Percentiles rank a stretch among this genome's conserved stretches.
Evolutionary conservation across 1,139 yeast genomes (phyloP).

Genomic region (Debaryomyces nepalensis): DNA sequence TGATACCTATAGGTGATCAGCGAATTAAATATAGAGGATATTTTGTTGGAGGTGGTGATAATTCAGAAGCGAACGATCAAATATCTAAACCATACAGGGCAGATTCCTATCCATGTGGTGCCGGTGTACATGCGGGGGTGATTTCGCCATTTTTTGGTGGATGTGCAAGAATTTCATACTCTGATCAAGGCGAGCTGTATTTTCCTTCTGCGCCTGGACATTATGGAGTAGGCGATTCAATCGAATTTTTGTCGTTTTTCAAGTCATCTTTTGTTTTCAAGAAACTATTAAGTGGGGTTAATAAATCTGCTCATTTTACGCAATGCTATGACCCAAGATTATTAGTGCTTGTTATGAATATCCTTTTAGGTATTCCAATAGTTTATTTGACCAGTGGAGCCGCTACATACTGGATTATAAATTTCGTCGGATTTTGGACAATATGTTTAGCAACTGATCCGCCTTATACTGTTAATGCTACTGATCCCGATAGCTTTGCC

Average conservation of each 20-base stretch:
- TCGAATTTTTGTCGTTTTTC: slow-evolving; percentile 71
- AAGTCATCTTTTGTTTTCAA: slow-evolving; percentile 74
- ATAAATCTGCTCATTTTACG: slow-evolving; percentile 27
- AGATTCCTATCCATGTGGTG: slow-evolving; percentile 88
- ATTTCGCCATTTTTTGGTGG: slow-evolving; percentile 81
- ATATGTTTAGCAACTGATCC: slow-evolving; percentile 83
- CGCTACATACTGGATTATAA: slow-evolving; percentile 63
- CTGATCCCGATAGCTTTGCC: slow-evolving; percentile 57
- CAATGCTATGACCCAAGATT: slow-evolving; percentile 74
- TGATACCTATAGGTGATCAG: slow-evolving; percentile 74
- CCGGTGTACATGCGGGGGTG: slow-evolving; percentile 86
- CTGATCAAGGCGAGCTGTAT: slow-evolving; percentile 52
- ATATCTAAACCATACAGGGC: slow-evolving; percentile 73
- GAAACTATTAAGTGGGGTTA: slow-evolving; percentile 21
- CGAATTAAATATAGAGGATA: slow-evolving; percentile 72
- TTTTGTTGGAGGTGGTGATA: slow-evolving; percentile 74
- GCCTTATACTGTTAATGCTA: slow-evolving; percentile 63
- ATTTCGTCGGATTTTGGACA: slow-evolving; percentile 85
- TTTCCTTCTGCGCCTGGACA: slow-evolving; percentile 55
- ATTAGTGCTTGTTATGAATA: slow-evolving; percentile 57
- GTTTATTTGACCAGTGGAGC: slow-evolving; percentile 59
- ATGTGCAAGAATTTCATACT: slow-evolving; percentile 66
- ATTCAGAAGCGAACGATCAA: slow-evolving; percentile 22
- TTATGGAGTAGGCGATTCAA: slow-evolving; percentile 57
- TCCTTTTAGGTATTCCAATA: slow-evolving; percentile 63